phyloP scores from a whole-genome alignment of 805 yeast species.

The Cyberlindnera amylophila region DNA sequence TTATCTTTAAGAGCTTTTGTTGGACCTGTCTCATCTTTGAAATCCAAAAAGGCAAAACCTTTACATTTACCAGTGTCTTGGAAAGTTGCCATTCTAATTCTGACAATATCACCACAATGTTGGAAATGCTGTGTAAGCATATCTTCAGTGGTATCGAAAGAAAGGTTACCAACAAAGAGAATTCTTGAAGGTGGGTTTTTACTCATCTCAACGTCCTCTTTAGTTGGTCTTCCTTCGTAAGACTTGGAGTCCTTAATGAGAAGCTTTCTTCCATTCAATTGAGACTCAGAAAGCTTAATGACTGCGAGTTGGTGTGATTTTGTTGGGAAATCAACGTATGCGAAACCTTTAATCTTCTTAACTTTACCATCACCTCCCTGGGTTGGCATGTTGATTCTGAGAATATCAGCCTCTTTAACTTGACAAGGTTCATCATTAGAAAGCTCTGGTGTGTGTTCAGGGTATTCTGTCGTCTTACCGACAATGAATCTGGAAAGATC shows the following conservation, averaged over 20 bases:
- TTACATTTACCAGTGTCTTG: conserved; percentile 95
- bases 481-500: conserved; percentile 64
- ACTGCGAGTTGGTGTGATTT: conserved; percentile 58
- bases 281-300: conserved; percentile 63
- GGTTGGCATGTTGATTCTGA: conserved; percentile 78
- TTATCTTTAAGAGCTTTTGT: conserved; percentile 77
- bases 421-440: conserved; percentile 31
- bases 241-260: conserved; percentile 78
- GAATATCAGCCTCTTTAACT: conserved; percentile 55
- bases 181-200: conserved; percentile 88
- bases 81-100: conserved; percentile 95
- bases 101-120: conserved; percentile 83
- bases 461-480: conserved; percentile 47
- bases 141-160: conserved; percentile 87
- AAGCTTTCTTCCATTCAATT: conserved; percentile 79
- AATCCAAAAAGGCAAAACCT: conserved; percentile 92
- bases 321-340: conserved; percentile 77
- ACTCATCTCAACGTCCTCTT: conserved; percentile 44
- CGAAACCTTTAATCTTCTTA: conserved; percentile 76
- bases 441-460: conserved; percentile 27
- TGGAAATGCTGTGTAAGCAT: conserved; percentile 76
- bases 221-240: conserved; percentile 83
- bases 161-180: conserved; percentile 86
- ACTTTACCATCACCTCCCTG: conserved; percentile 37
- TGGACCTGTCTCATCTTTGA: conserved; percentile 75